Evolutionary conservation across 129 eudicot genomes (phyloP).

Genomic region (Centella asiatica): DNA sequence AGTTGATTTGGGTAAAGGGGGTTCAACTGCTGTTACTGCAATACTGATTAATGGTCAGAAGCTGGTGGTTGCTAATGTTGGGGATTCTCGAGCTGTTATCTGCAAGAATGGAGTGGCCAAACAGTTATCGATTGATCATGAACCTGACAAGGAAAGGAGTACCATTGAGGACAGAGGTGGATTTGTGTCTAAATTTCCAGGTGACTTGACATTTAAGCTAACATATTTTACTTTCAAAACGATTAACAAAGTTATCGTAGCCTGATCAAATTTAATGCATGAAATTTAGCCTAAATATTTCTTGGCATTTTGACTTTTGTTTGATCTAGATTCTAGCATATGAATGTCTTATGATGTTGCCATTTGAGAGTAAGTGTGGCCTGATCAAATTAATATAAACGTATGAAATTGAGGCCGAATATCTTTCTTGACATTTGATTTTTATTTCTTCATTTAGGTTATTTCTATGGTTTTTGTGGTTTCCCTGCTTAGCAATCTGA

Average conservation of each 20-base stretch:
- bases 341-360: too few relatives aligned
- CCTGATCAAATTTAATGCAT: too few relatives aligned
- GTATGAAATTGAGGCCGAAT: too few relatives aligned
- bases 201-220: slow-evolving; percentile 17
- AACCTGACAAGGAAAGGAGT: slow-evolving; percentile 57
- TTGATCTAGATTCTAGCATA: neutral
- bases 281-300: too few relatives aligned
- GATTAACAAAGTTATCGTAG: neutral
- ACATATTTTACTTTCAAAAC: neutral
- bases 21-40: slow-evolving; percentile 86
- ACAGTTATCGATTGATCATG: slow-evolving; percentile 78
- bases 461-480: too few relatives aligned
- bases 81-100: slow-evolving; percentile 85
- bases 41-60: slow-evolving; percentile 64
- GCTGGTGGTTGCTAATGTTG: slow-evolving; percentile 82
- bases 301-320: too few relatives aligned
- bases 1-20: slow-evolving; percentile 61
- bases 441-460: too few relatives aligned
- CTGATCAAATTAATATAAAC: too few relatives aligned
- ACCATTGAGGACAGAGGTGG: slow-evolving; percentile 69
- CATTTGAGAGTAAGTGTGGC: too few relatives aligned
- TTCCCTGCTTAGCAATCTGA: too few relatives aligned
- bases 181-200: slow-evolving; percentile 57
- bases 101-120: slow-evolving; percentile 72
- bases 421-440: too few relatives aligned